These are phyloP conservation scores for Fusarium kyushuense DNA, from an alignment of 2,329 filamentous ascomycete species.

Conservation along the genomic window DNA sequence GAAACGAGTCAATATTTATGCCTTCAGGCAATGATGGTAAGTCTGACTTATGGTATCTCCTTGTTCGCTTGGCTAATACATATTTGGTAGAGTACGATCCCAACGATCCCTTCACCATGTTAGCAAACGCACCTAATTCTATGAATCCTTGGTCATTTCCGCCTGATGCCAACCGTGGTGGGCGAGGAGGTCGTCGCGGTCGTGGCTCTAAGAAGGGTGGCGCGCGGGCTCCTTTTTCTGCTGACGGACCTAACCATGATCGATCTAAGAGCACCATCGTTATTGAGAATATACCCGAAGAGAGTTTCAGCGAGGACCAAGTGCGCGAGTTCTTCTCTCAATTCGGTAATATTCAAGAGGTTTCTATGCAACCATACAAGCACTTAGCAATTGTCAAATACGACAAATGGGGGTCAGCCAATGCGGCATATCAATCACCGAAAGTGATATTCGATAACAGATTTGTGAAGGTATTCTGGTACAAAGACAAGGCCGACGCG, in stretches of 20 bases:
- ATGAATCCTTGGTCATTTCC: slow-evolving; percentile 41
- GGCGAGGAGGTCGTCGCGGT: slow-evolving; percentile 54
- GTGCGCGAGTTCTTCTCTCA: slow-evolving; percentile 77
- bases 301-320: slow-evolving; percentile 73
- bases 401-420: slow-evolving; percentile 73
- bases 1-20: slow-evolving; percentile 61
- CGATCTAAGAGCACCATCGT: slow-evolving; percentile 75
- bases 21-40: slow-evolving; percentile 50
- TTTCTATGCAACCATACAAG: slow-evolving; percentile 75
- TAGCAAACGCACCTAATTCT: slow-evolving; percentile 31
- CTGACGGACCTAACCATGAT: slow-evolving; percentile 72
- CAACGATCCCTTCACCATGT: slow-evolving; percentile 46
- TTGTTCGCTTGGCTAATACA: slow-evolving; percentile 25
- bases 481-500: slow-evolving; percentile 64
- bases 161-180: slow-evolving; percentile 47
- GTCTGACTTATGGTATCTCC: neutral
- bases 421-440: slow-evolving; percentile 78
- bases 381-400: slow-evolving; percentile 78
- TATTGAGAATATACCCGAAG: slow-evolving; percentile 81
- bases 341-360: slow-evolving; percentile 74
- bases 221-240: slow-evolving; percentile 71
- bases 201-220: slow-evolving; percentile 49
- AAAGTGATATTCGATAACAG: slow-evolving; percentile 87
- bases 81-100: slow-evolving; percentile 52
- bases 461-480: slow-evolving; percentile 88